Percentiles rank a stretch among this genome's conserved stretches.
Conservation (phyloP, 306 rosid genomes). For the Bauhinia variegata region DNA sequence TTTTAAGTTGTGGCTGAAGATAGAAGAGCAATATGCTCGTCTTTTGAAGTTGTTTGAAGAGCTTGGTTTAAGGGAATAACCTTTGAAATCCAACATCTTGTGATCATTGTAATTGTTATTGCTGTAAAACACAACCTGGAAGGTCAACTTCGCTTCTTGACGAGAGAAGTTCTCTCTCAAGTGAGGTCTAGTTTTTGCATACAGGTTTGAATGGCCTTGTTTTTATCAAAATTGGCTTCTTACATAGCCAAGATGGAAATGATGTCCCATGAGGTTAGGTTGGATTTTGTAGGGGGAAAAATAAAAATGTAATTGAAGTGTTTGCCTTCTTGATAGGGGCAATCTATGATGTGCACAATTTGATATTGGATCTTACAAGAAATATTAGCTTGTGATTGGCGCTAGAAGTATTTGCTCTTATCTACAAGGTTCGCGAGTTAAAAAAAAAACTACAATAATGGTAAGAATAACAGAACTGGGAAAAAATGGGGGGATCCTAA, state of each 20-base stretch:
- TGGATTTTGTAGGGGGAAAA: not conserved
- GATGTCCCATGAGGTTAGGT: slow-evolving; percentile 34
- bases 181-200: slow-evolving; percentile 3
- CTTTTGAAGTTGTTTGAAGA: slow-evolving; percentile 85
- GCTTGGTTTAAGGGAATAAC: slow-evolving; percentile 76
- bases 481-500: not conserved
- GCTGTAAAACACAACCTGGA: not conserved
- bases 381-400: no score
- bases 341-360: no score
- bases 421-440: slow-evolving; percentile 13
- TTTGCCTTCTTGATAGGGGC: slow-evolving; percentile 29
- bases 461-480: not conserved
- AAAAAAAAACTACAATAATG: not conserved
- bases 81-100: slow-evolving; percentile 18
- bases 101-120: no score
- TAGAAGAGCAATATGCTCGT: slow-evolving; percentile 80
- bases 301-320: slow-evolving; percentile 9
- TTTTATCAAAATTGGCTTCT: slow-evolving; percentile 31
- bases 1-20: slow-evolving; percentile 77
- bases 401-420: no score
- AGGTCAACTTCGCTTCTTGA: slow-evolving; percentile 7
- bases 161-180: slow-evolving; percentile 8
- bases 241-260: slow-evolving; percentile 36
- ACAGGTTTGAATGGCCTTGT: no score
- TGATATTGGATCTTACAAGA: no score